These are phyloP conservation scores for Botrytis porri DNA, from an alignment of 2,329 filamentous ascomycete genomes.

Conservation along the genomic window DNA sequence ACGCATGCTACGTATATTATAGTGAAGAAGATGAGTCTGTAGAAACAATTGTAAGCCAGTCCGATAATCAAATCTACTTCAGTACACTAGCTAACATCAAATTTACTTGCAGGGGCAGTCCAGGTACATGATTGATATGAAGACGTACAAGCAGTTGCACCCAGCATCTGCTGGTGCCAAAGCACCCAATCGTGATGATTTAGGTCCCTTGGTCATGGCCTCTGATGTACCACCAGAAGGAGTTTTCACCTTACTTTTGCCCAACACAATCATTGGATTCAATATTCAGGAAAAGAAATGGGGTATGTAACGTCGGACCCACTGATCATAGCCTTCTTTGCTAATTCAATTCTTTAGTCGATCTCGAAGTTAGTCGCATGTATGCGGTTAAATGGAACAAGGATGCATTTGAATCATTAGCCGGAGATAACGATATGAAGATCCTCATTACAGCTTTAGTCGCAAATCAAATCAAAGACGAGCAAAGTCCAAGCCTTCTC, in stretches of 20 bases:
- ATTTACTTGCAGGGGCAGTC: conserved; percentile 11
- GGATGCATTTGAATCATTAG: conserved; percentile 16
- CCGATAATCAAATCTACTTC: neutral
- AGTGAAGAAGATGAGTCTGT: conserved; percentile 10
- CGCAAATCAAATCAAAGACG: conserved; percentile 16
- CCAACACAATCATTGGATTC: conserved; percentile 11
- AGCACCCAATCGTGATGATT: conserved; percentile 9
- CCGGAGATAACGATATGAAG: conserved; percentile 11
- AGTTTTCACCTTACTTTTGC: conserved; percentile 17
- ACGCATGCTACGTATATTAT: conserved; percentile 14
- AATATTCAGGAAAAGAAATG: conserved; percentile 19
- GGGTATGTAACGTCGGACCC: neutral
- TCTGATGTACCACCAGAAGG: conserved; percentile 15
- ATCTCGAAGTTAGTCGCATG: conserved; percentile 20
- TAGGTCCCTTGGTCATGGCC: conserved; percentile 13
- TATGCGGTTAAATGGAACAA: conserved; percentile 17
- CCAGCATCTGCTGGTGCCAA: neutral
- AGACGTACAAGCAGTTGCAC: conserved; percentile 17
- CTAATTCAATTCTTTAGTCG: neutral
- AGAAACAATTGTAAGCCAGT: conserved; percentile 1
- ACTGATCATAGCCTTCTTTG: neutral
- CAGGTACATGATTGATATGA: conserved; percentile 18
- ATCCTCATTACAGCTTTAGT: conserved; percentile 15
- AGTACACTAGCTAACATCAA: neutral
- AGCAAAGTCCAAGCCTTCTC: neutral